These are phyloP conservation scores for Exophiala oligosperma DNA, from an alignment of 2,329 filamentous ascomycete species.

Conservation along the genomic window DNA sequence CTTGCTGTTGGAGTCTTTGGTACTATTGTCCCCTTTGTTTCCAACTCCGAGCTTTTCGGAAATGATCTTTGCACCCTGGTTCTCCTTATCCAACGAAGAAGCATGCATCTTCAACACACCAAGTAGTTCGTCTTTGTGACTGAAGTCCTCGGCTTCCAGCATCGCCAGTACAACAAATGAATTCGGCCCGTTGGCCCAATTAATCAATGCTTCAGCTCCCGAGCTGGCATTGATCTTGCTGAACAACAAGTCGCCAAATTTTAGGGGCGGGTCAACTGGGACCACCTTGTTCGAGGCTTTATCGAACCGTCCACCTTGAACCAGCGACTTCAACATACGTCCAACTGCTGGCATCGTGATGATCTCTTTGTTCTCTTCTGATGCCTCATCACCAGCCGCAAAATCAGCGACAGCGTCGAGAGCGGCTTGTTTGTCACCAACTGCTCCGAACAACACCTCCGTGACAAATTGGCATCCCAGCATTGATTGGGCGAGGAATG, in stretches of 20 bases:
- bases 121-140: constrained; percentile 64
- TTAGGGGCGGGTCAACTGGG: constrained; percentile 71
- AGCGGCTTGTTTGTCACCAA: constrained; percentile 74
- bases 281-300: constrained; percentile 65
- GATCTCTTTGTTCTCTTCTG: constrained; percentile 47
- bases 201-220: constrained; percentile 63
- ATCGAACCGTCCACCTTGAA: constrained; percentile 86
- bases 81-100: constrained; percentile 51
- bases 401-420: constrained; percentile 63
- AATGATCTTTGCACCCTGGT: constrained; percentile 49
- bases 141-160: constrained; percentile 72
- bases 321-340: constrained; percentile 86
- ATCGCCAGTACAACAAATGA: constrained; percentile 84
- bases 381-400: constrained; percentile 40
- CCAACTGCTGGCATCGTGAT: constrained; percentile 68
- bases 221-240: constrained; percentile 51
- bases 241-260: constrained; percentile 82
- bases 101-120: constrained; percentile 64
- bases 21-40: not conserved
- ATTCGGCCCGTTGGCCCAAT: constrained; percentile 84
- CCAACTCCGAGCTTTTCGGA: constrained; percentile 36
- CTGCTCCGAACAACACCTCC: constrained; percentile 75
- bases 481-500: constrained; percentile 68
- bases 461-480: constrained; percentile 86
- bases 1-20: not conserved